phyloP scores from a whole-genome alignment of 352 stramenopile genomes.

The Globisporangium orthogonon region DNA sequence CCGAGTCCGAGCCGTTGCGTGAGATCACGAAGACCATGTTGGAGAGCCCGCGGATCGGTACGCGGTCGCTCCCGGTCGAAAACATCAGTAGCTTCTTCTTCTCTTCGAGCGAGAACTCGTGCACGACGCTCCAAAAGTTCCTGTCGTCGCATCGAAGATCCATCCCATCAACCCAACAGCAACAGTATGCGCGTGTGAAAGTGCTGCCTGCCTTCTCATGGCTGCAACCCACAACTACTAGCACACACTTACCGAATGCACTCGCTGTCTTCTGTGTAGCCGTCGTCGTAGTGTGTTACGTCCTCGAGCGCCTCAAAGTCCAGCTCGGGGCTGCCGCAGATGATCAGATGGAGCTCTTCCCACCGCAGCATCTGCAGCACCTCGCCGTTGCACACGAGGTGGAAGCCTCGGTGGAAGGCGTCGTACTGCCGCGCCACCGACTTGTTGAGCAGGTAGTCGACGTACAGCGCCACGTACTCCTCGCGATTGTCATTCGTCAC shows the following conservation, averaged over 20 bases:
- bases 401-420: constrained; percentile 71
- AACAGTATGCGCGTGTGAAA: no score
- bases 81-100: constrained; percentile 87
- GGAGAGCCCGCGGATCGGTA: constrained; percentile 74
- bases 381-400: constrained; percentile 66
- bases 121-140: constrained; percentile 81
- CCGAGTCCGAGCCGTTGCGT: constrained; percentile 73
- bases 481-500: constrained; percentile 61
- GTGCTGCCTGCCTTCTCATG: background rate
- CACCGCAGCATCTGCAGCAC: constrained; percentile 75
- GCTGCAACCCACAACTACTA: background rate
- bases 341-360: constrained; percentile 71
- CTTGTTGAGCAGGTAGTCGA: constrained; percentile 63
- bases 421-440: constrained; percentile 57
- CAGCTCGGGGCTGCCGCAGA: constrained; percentile 67
- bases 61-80: constrained; percentile 77
- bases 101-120: constrained; percentile 67
- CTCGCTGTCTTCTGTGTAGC: constrained; percentile 56
- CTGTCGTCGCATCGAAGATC: constrained; percentile 11
- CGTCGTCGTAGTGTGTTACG: constrained; percentile 71
- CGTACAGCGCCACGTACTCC: constrained; percentile 72
- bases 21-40: constrained; percentile 84
- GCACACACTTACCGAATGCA: constrained; percentile 39
- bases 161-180: no score
- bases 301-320: constrained; percentile 77